Evolutionary conservation across 164 flowering plant genomes (phyloP).

Genomic region (Euptelea pleiosperma): DNA sequence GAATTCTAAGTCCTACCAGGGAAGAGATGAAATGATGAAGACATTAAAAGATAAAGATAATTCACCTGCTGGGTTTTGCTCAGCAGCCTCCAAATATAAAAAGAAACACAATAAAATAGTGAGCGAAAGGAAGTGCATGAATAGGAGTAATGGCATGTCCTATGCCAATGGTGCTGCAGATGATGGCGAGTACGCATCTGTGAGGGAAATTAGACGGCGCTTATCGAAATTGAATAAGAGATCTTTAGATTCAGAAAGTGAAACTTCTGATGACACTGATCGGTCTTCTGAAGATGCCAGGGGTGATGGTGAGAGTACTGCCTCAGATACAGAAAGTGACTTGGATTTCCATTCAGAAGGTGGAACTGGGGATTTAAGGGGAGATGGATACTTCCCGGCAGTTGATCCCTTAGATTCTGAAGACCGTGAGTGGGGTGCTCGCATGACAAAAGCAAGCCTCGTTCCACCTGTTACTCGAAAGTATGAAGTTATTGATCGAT

Average conservation of each 20-base stretch:
- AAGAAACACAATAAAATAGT: slow-evolving; percentile 42
- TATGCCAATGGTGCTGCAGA: slow-evolving; percentile 49
- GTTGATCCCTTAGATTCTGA: slow-evolving; percentile 72
- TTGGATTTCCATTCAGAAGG: slow-evolving; percentile 45
- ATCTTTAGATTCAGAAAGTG: slow-evolving; percentile 76
- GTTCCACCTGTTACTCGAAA: slow-evolving; percentile 99
- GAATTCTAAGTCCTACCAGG: slow-evolving; percentile 39
- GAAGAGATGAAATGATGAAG: slow-evolving; percentile 55
- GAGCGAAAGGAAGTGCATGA: slow-evolving; percentile 49
- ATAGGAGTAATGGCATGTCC: slow-evolving; percentile 47
- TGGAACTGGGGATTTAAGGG: slow-evolving; percentile 40
- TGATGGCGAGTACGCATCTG: slow-evolving; percentile 66
- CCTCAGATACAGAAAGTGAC: slow-evolving; percentile 82
- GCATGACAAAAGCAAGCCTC: slow-evolving; percentile 96
- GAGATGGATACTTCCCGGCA: slow-evolving; percentile 30
- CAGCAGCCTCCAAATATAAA: slow-evolving; percentile 54
- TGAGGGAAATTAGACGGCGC: slow-evolving; percentile 71
- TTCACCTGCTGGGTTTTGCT: slow-evolving; percentile 35
- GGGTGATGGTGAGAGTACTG: slow-evolving; percentile 51
- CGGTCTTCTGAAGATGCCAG: slow-evolving; percentile 53
- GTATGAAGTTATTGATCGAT: slow-evolving; percentile 92
- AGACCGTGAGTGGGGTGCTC: slow-evolving; percentile 99
- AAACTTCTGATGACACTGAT: slow-evolving; percentile 75
- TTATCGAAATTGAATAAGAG: slow-evolving; percentile 68
- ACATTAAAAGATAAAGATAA: slow-evolving; percentile 52